Percentiles rank a stretch among this genome's conserved stretches.
phyloP scores from a whole-genome alignment of 495 filamentous ascomycete species.

The Annulohypoxylon nitens region DNA sequence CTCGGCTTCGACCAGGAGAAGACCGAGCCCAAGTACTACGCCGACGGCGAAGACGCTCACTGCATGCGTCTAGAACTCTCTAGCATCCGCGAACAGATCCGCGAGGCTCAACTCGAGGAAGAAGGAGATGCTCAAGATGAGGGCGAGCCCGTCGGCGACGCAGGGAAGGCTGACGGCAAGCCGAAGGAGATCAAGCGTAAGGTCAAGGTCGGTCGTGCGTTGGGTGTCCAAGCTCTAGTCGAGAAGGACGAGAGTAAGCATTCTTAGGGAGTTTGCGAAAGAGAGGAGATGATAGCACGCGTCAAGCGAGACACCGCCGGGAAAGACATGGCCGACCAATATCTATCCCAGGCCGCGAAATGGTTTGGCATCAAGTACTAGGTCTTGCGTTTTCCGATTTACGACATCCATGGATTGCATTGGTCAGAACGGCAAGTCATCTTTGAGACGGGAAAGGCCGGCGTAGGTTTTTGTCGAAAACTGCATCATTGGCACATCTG shows the following conservation, averaged over 20 bases:
- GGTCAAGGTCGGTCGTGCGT: constrained; percentile 82
- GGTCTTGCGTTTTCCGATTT: neutral
- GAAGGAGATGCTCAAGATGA: constrained; percentile 58
- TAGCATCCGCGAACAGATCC: constrained; percentile 67
- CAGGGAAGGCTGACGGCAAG: constrained; percentile 54
- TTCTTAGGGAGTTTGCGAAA: constrained; percentile 33
- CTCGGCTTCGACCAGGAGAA: constrained; percentile 92
- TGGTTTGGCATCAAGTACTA: neutral
- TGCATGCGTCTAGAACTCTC: constrained; percentile 90
- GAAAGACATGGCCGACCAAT: neutral
- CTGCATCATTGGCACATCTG: neutral
- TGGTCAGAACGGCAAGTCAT: neutral
- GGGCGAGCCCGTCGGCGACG: constrained; percentile 61
- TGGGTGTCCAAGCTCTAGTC: constrained; percentile 88
- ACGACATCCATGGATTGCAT: neutral
- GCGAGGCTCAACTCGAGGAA: constrained; percentile 53
- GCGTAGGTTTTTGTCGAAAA: neutral
- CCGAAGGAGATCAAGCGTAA: constrained; percentile 61
- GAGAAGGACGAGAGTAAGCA: constrained; percentile 79
- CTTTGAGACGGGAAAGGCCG: constrained; percentile 2
- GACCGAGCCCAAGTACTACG: constrained; percentile 95
- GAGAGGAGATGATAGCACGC: neutral
- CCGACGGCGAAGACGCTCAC: constrained; percentile 96
- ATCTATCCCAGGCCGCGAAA: neutral
- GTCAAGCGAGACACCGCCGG: neutral